Conservation (phyloP, 1,139 yeast genomes). For the Yamadazyma membranifaciens region DNA sequence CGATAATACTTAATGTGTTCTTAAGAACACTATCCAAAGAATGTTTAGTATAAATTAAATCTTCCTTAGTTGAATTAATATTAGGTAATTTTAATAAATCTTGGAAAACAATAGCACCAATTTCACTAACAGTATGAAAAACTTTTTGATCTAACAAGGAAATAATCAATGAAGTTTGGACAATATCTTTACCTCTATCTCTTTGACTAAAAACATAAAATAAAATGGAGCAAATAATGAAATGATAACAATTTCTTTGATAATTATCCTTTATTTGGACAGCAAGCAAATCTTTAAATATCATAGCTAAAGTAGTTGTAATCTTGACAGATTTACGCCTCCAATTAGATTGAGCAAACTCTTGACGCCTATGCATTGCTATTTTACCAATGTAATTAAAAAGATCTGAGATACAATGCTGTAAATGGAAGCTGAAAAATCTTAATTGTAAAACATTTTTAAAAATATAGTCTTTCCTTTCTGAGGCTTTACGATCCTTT, state of each 20-base stretch:
- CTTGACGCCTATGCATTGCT: conserved; percentile 46
- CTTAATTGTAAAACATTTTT: conserved; percentile 62
- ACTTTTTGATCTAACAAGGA: conserved; percentile 50
- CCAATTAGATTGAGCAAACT: conserved; percentile 28
- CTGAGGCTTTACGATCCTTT: conserved; percentile 22
- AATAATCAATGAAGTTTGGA: conserved; percentile 46
- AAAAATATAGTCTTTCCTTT: conserved; percentile 50
- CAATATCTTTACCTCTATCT: conserved; percentile 30
- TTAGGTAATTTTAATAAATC: conserved; percentile 1
- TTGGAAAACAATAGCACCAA: conserved; percentile 15
- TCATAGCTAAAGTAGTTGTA: conserved; percentile 33
- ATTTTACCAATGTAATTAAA: conserved; percentile 41
- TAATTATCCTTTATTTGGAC: conserved; percentile 21
- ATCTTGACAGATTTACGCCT: conserved; percentile 43
- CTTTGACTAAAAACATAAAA: conserved; percentile 25
- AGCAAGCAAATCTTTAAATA: conserved; percentile 26
- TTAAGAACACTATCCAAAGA: conserved; percentile 35
- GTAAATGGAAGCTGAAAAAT: conserved; percentile 48
- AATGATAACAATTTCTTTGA: conserved; percentile 24
- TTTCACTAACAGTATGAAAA: conserved; percentile 24
- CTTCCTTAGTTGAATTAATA: conserved; percentile 13
- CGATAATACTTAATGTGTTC: conserved; percentile 39
- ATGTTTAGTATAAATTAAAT: conserved; percentile 37
- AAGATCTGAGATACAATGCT: conserved; percentile 45
- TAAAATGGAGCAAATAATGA: conserved; percentile 30